Base-by-base conservation (phyloP, 192 early-diverging fungal genomes). In the Fimicolochytrium jonesii region DNA sequence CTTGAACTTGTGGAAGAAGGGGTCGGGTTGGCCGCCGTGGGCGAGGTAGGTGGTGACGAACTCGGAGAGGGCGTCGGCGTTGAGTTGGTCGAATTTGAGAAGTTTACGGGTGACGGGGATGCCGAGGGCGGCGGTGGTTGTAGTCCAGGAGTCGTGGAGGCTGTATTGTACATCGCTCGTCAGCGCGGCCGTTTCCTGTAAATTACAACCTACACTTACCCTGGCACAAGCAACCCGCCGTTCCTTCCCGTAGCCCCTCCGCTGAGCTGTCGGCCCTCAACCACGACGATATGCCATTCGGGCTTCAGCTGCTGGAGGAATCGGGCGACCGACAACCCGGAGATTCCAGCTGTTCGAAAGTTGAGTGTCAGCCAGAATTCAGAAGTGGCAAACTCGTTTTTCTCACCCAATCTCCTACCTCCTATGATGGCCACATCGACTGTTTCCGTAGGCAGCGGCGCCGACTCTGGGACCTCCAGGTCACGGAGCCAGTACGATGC, bases 201-300 rank as follows among this genome's bases (percentile, higher is more conserved):
- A 52, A 52, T 20, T 52, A 18, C 30, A 52, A 52, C 4, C 23
- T 51, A 44, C 66, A n/a, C 45, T 32, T 45, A 35, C 20, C 69
- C 64, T 4, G 79, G 71, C 35, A 68, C 52, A 22, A 76, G 26
- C 26, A 77, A 65, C 0, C 77, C 80, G 31, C 82, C 82, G 53
- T 84, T 84, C 11, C 82, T 65, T 5, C 82, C 82, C 15, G 82
- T 80, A n/a, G 82, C 82, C 10, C 82, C 82, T 13, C 66, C 71
- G 22, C 71, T 64, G 2, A 81, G 35, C 15, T 64, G 67, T 22
- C 82, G 47, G 30, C 74, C 72, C 9, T 84, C 82, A 11, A 79
- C 11, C 0, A 81, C 63, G 11, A 73, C 74, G 33, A 83, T 62
- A 11, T 59, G 43, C 22, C 30, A 33, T 6, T 34, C 54, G 15